Evolutionary conservation across 208 protist species (phyloP).

Genomic region (Trypanosoma melophagium): DNA sequence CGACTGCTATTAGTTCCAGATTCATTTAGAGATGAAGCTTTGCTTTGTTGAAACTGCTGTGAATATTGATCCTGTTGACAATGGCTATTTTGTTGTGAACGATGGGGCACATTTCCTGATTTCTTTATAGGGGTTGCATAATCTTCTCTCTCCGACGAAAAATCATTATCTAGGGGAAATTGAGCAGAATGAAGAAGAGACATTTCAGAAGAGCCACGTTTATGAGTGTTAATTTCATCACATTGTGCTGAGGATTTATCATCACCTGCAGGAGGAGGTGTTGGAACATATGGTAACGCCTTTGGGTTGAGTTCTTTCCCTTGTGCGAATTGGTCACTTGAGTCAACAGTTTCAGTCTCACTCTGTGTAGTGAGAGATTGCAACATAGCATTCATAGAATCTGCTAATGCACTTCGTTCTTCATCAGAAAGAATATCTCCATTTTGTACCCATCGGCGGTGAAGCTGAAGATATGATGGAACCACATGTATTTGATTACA

Average conservation of each 20-base stretch:
- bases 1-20: not conserved
- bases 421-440: slow-evolving; percentile 8
- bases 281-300: slow-evolving; percentile 28
- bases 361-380: slow-evolving; percentile 27
- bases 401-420: slow-evolving; percentile 20
- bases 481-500: slow-evolving; percentile 89
- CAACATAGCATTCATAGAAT: slow-evolving; percentile 38
- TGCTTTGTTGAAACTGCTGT: not conserved
- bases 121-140: no score
- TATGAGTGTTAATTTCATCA: no score
- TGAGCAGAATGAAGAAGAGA: no score
- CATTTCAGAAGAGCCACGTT: not conserved
- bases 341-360: slow-evolving; percentile 9
- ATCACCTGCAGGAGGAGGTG: slow-evolving; percentile 29
- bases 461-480: slow-evolving; percentile 48
- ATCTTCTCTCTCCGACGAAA: no score
- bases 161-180: no score
- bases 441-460: slow-evolving; percentile 15
- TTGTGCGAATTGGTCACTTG: not conserved
- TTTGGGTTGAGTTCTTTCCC: slow-evolving; percentile 33
- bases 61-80: slow-evolving; percentile 14
- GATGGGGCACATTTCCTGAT: no score
- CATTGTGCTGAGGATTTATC: no score
- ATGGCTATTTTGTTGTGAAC: slow-evolving; percentile 18
- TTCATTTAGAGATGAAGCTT: not conserved